Base-by-base conservation (phyloP, 768 basidiomycete genomes). In the Kwoniella bestiolae region DNA sequence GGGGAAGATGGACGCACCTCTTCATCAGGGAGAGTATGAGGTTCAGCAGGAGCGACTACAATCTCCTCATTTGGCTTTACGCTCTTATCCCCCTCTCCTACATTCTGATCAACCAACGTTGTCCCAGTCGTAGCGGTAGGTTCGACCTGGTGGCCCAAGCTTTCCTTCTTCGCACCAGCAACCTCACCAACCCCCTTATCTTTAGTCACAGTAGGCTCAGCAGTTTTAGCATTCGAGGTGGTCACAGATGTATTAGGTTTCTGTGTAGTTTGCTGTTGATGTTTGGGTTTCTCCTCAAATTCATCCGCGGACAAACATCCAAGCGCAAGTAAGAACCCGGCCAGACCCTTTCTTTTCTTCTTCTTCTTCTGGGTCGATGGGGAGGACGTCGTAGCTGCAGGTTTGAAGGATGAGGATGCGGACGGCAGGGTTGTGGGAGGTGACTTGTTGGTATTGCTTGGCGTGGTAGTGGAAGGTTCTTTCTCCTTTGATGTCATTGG, bases 21-120 rank as follows among this genome's bases (percentile, higher is more conserved):
- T 8, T 88, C 86, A 26, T 84, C 83, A 6, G 91, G 86, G 4
- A 86, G 75, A 5, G 86, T 70, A 38, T 74, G 71, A 3, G 77
- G 77, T 23, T 71, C 70, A n/a, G 61, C 49, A 57, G 75, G 67
- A 38, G 63, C 47, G 50, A 71, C 70, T 0, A 72, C 69, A 1
- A 70, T 63, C 32, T 69, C 67, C 52, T 67, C 65, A 55, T 44
- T 59, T 29, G 66, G 56, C 46, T 63, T 60, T 21, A 46, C 28
- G 5, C 9, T 35, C 25, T 41, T 60, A 9, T 44, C 60, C 23
- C 55, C 69, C n/a, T 63, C n/a, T n/a, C n/a, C 59, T 32, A 7
- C 56, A 16, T 32, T 62, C 5, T 23, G 29, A 14, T 56, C 69
- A 0, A 63, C 58, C 41, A 67, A 52, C 21, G 69, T 69, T 25